Evolutionary conservation across 148 eudicot species (phyloP).

Genomic region (Vaccinium corymbosum): DNA sequence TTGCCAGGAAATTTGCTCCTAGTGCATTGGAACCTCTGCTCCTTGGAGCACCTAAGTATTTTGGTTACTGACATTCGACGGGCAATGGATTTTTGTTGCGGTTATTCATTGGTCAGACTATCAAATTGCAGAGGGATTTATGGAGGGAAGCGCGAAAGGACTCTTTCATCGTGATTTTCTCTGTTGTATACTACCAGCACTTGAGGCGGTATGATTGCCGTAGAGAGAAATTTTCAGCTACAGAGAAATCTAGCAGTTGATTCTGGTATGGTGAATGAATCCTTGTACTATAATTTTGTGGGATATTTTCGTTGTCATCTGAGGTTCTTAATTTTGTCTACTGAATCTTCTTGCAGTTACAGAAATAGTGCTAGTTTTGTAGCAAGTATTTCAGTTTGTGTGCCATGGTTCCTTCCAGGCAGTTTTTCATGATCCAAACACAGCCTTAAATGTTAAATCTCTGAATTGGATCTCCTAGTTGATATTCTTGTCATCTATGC

Average conservation of each 20-base stretch:
- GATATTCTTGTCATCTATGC: too few species aligned
- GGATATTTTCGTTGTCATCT: neutral
- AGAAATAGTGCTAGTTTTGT: neutral
- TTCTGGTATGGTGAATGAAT: neutral
- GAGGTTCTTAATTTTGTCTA: neutral
- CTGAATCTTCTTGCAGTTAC: neutral
- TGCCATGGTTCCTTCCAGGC: neutral
- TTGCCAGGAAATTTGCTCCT: slow-evolving; percentile 78
- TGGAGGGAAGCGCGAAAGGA: neutral
- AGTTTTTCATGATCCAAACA: too few species aligned
- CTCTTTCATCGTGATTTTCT: neutral
- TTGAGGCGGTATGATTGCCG: neutral
- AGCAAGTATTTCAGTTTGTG: too few species aligned
- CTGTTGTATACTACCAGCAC: neutral
- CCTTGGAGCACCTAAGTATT: slow-evolving; percentile 34
- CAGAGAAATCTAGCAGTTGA: neutral
- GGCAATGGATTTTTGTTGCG: neutral
- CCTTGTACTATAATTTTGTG: neutral
- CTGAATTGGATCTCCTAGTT: too few species aligned
- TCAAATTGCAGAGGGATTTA: neutral
- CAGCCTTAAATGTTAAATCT: too few species aligned
- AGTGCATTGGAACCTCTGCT: slow-evolving; percentile 65
- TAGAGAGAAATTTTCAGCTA: neutral
- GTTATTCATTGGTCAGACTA: neutral
- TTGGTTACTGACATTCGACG: slow-evolving; percentile 36